Conservation (phyloP, 2,329 filamentous ascomycete genomes). For the Fusarium tanahbumbuense region DNA sequence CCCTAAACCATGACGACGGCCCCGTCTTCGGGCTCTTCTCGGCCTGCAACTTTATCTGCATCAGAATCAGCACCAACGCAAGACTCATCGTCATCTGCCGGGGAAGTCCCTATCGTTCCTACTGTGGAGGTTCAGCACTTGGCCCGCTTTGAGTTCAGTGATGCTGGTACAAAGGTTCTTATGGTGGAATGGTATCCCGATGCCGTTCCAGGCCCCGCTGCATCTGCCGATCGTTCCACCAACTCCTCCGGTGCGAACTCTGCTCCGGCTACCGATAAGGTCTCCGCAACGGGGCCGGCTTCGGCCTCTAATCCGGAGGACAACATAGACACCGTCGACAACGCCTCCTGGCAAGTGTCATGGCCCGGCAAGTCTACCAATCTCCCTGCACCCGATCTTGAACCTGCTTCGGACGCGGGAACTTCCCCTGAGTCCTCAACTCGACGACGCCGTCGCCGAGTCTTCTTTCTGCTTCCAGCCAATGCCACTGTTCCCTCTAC, state of each 20-base stretch:
- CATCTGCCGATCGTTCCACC: constrained; percentile 25
- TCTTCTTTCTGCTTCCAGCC: constrained; percentile 85
- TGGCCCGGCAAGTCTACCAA: constrained; percentile 85
- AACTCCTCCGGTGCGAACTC: constrained; percentile 17
- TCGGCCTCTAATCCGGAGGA: constrained; percentile 13
- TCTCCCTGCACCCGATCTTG: constrained; percentile 66
- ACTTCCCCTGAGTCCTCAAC: constrained; percentile 43
- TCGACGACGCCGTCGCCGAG: constrained; percentile 63
- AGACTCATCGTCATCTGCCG: constrained; percentile 14
- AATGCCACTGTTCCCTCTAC: constrained; percentile 76
- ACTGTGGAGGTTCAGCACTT: constrained; percentile 52
- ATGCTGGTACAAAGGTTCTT: constrained; percentile 88
- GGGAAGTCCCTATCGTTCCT: constrained; percentile 39
- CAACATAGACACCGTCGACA: constrained; percentile 10
- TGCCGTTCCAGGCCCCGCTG: constrained; percentile 35
- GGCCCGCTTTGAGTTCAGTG: constrained; percentile 87
- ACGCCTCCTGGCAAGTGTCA: constrained; percentile 74
- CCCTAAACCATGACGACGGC: constrained; percentile 43
- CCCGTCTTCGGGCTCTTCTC: constrained; percentile 51
- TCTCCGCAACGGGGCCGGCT: constrained; percentile 38
- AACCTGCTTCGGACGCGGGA: constrained; percentile 45
- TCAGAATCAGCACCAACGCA: constrained; percentile 11
- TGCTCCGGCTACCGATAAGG: constrained; percentile 31
- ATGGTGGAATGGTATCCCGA: constrained; percentile 87
- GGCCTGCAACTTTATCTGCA: constrained; percentile 38